Evolutionary conservation across 2,329 filamentous ascomycete species (phyloP).

Genomic region (Cladobotryum mycophilum): DNA sequence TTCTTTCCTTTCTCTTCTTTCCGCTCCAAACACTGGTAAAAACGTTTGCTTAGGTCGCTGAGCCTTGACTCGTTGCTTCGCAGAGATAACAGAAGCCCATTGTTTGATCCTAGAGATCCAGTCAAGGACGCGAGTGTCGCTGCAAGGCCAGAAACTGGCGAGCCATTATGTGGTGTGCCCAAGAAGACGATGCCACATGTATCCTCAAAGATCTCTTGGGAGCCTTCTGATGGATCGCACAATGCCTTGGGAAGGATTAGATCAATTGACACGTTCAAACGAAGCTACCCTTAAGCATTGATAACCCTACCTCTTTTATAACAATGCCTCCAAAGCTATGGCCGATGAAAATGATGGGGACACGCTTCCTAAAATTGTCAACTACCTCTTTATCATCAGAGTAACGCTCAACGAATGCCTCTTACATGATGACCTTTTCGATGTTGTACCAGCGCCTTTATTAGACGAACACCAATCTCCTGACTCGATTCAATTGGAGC

Average conservation of each 20-base stretch:
- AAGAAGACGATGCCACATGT: conserved; percentile 16
- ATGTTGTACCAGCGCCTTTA: conserved; percentile 3
- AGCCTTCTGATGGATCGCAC: not conserved
- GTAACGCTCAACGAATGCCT: too few relatives aligned
- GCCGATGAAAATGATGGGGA: conserved; percentile 17
- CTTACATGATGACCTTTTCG: not conserved
- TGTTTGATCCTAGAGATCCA: conserved; percentile 12
- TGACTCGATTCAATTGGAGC: conserved; percentile 14
- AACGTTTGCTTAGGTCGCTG: not conserved
- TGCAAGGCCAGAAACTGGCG: conserved; percentile 4
- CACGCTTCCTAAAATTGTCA: not conserved
- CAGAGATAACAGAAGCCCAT: conserved; percentile 8
- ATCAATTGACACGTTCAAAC: not conserved
- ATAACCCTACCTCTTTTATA: conserved; percentile 12
- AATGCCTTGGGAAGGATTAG: conserved; percentile 1
- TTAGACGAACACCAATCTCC: conserved; percentile 13
- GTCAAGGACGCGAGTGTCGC: conserved; percentile 7
- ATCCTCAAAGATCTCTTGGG: conserved; percentile 7
- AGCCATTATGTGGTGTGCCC: conserved; percentile 15
- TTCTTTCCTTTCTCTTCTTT: not conserved
- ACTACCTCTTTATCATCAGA: too few relatives aligned
- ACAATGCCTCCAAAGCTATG: conserved; percentile 19
- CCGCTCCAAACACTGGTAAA: not conserved
- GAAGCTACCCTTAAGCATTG: not conserved
- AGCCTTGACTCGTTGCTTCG: conserved; percentile 6